Evolutionary conservation across 768 basidiomycete genomes (phyloP).

Genomic region (Coprinellus micaceus): DNA sequence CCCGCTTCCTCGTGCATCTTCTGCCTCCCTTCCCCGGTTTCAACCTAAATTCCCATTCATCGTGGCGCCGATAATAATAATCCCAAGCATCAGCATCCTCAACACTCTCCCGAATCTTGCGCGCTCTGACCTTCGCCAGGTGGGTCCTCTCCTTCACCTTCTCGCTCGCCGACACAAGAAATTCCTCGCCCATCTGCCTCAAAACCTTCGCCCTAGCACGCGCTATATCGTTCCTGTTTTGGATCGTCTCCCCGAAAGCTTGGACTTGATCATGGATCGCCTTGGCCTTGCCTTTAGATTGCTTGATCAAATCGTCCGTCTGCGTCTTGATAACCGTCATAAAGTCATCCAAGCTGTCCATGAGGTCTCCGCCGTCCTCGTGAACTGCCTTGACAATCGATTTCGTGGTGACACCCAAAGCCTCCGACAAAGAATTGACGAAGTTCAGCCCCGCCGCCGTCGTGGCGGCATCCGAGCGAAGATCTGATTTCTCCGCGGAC

Average conservation of each 20-base stretch:
- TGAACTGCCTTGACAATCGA: slow-evolving; percentile 41
- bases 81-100: slow-evolving; percentile 23
- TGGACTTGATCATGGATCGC: slow-evolving; percentile 42
- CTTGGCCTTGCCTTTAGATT: slow-evolving; percentile 46
- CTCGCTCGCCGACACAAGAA: slow-evolving; percentile 41
- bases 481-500: slow-evolving; percentile 12
- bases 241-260: slow-evolving; percentile 38
- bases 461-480: slow-evolving; percentile 19
- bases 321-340: slow-evolving; percentile 48
- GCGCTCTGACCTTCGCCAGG: slow-evolving; percentile 42
- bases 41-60: slow-evolving; percentile 16
- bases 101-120: slow-evolving; percentile 35
- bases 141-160: slow-evolving; percentile 37
- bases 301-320: slow-evolving; percentile 40
- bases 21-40: not conserved
- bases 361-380: slow-evolving; percentile 52
- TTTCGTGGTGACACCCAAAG: slow-evolving; percentile 45
- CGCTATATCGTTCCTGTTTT: slow-evolving; percentile 49
- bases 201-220: slow-evolving; percentile 51
- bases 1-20: slow-evolving; percentile 7
- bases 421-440: slow-evolving; percentile 44
- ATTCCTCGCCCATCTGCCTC: slow-evolving; percentile 43
- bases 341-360: slow-evolving; percentile 58
- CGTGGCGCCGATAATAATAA: slow-evolving; percentile 18
- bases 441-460: slow-evolving; percentile 37